Evolutionary conservation across 179 eudicot genomes (phyloP).

Genomic region (Kewa caespitosa): DNA sequence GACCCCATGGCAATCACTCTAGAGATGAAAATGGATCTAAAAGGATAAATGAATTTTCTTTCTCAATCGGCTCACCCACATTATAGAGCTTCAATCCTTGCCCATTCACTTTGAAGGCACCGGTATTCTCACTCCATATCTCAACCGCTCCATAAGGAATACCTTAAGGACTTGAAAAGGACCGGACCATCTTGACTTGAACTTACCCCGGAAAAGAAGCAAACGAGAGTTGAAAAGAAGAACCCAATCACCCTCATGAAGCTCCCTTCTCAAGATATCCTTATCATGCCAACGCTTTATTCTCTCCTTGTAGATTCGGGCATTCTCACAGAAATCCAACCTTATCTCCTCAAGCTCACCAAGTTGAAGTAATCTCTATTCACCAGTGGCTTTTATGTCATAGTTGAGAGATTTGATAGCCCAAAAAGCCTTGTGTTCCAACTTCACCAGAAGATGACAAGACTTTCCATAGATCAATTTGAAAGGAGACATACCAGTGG

Average conservation of each 20-base stretch:
- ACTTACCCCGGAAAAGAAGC: neutral
- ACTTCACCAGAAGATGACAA: neutral
- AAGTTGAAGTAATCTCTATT: neutral
- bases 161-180: no score
- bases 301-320: neutral
- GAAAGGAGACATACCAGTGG: neutral
- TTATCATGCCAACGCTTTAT: neutral
- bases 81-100: neutral
- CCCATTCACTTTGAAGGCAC: neutral
- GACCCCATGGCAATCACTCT: neutral
- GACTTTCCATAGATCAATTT: neutral
- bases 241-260: neutral
- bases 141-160: no score
- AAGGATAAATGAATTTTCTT: no score
- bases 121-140: neutral
- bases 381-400: neutral
- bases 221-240: neutral
- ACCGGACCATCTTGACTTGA: no score
- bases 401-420: neutral
- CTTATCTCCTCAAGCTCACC: neutral
- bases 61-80: neutral
- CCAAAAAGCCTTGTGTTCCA: neutral
- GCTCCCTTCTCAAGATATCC: neutral
- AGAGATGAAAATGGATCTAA: no score
- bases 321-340: neutral